Evolutionary conservation across 2,329 filamentous ascomycete species (phyloP).

Genomic region (Pyricularia sp.): DNA sequence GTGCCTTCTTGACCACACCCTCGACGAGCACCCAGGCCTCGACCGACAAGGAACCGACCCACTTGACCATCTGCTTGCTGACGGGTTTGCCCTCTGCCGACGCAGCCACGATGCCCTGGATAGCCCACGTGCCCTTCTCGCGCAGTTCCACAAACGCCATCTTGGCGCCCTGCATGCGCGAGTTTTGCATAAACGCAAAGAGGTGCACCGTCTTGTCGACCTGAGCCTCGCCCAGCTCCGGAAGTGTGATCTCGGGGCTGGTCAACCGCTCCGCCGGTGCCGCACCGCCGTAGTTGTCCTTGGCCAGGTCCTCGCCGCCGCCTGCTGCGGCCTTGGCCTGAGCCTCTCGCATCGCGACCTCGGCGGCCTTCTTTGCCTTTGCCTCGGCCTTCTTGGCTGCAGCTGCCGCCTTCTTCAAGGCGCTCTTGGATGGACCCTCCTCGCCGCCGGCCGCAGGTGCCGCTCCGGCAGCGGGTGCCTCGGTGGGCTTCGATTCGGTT

Average conservation of each 20-base stretch:
- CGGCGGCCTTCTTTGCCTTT: conserved; percentile 61
- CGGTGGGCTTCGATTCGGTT: neutral
- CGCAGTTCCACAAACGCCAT: conserved; percentile 82
- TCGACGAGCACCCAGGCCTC: conserved; percentile 78
- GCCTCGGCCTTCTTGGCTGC: conserved; percentile 83
- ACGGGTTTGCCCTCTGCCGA: conserved; percentile 45
- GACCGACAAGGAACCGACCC: conserved; percentile 57
- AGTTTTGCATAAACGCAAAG: conserved; percentile 75
- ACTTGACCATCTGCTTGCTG: conserved; percentile 90
- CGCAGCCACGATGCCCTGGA: conserved; percentile 68
- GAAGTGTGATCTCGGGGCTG: conserved; percentile 40
- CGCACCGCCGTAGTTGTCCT: conserved; percentile 67
- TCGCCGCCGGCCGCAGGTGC: conserved; percentile 16
- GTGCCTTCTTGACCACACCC: conserved; percentile 66
- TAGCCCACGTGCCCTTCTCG: conserved; percentile 58
- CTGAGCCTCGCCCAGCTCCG: conserved; percentile 49
- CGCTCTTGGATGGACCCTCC: conserved; percentile 58
- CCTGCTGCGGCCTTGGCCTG: conserved; percentile 53
- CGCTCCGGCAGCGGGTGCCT: neutral
- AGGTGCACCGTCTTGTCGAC: conserved; percentile 61
- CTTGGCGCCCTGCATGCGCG: conserved; percentile 78
- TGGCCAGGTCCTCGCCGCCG: conserved; percentile 52
- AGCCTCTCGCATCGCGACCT: conserved; percentile 45
- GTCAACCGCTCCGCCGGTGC: conserved; percentile 37
- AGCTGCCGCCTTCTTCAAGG: conserved; percentile 67